phyloP scores from a whole-genome alignment of 2,329 filamentous ascomycete genomes.

The Cladosporium austrohemisphaericum region DNA sequence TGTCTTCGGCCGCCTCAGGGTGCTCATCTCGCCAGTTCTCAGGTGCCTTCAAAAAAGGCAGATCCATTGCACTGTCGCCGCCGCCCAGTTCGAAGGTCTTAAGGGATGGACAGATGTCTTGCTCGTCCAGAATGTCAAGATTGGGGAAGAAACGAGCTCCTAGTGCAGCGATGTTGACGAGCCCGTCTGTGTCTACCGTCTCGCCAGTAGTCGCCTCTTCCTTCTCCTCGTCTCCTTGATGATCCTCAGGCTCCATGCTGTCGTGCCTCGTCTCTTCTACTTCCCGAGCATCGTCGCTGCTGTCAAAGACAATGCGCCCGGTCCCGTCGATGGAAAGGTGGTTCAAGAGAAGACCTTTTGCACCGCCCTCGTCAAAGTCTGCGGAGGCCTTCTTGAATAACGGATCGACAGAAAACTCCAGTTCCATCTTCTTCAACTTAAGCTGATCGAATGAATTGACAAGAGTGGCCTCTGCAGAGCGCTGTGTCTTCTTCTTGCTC shows the following conservation, averaged over 20 bases:
- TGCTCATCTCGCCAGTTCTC: conserved; percentile 75
- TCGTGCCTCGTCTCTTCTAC: conserved; percentile 35
- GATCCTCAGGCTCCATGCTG: conserved; percentile 40
- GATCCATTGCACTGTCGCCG: conserved; percentile 76
- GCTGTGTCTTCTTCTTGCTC: conserved; percentile 62
- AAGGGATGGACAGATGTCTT: conserved; percentile 91
- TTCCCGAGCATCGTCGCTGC: conserved; percentile 75
- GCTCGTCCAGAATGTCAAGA: conserved; percentile 68
- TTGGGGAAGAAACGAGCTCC: conserved; percentile 83
- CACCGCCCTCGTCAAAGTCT: conserved; percentile 96
- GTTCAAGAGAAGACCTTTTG: conserved; percentile 90
- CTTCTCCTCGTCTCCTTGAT: conserved; percentile 41
- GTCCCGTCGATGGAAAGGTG: conserved; percentile 92
- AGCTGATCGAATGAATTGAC: conserved; percentile 82
- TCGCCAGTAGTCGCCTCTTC: conserved; percentile 39
- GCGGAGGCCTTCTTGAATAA: conserved; percentile 99
- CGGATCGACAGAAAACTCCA: conserved; percentile 94
- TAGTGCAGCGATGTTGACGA: conserved; percentile 74
- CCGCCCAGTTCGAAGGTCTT: conserved; percentile 92
- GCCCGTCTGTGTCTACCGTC: conserved; percentile 53
- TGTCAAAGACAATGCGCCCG: conserved; percentile 95
- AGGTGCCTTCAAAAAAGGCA: conserved; percentile 80
- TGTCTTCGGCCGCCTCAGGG: conserved; percentile 47
- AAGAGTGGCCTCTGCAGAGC: conserved; percentile 88
- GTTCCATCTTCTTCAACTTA: conserved; percentile 93